A percentile compares a stretch with the other conserved stretches of the same genome.
These are phyloP conservation scores for Saprolegnia diclina DNA, from an alignment of 352 stramenopile genomes.

Conservation along the genomic window DNA sequence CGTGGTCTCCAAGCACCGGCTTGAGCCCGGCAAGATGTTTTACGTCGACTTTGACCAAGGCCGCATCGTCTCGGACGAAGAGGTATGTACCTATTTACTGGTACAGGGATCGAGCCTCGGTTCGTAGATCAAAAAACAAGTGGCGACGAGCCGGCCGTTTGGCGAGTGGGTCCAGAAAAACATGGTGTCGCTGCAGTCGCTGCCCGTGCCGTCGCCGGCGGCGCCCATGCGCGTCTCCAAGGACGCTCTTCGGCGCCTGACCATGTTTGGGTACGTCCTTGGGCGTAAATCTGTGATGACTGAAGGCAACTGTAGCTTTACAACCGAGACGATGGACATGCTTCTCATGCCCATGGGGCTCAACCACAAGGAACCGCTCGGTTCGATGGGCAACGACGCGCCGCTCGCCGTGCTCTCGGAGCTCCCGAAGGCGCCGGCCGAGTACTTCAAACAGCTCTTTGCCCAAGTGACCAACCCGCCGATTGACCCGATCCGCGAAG, in stretches of 20 bases:
- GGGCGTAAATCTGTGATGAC: too few species aligned
- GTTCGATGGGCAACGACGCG: slow-evolving; percentile 95
- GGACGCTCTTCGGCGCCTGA: slow-evolving; percentile 85
- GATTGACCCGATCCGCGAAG: slow-evolving; percentile 96
- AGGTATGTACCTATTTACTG: slow-evolving; percentile 30
- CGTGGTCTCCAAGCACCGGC: slow-evolving; percentile 91
- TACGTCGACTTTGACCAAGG: slow-evolving; percentile 94
- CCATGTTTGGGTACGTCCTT: slow-evolving; percentile 91
- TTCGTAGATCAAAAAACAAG: slow-evolving; percentile 87
- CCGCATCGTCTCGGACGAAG: slow-evolving; percentile 92
- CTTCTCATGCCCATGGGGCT: slow-evolving; percentile 94
- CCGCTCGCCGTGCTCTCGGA: slow-evolving; percentile 91
- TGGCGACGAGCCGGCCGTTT: slow-evolving; percentile 86
- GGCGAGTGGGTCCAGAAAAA: slow-evolving; percentile 89
- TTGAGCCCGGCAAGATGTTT: slow-evolving; percentile 98
- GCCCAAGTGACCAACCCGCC: slow-evolving; percentile 92
- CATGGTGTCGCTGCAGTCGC: slow-evolving; percentile 84
- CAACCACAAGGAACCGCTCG: slow-evolving; percentile 89
- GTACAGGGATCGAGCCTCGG: neutral
- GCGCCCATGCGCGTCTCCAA: slow-evolving; percentile 16
- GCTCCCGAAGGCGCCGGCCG: slow-evolving; percentile 90
- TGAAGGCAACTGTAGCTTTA: slow-evolving; percentile 93
- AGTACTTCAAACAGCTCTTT: slow-evolving; percentile 98
- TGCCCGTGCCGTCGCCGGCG: slow-evolving; percentile 32
- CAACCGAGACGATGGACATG: slow-evolving; percentile 92